Percentiles rank a stretch among this genome's conserved stretches.
Evolutionary conservation across 805 yeast species (phyloP).

Genomic region (Saccharomycopsis synnaedendra): DNA sequence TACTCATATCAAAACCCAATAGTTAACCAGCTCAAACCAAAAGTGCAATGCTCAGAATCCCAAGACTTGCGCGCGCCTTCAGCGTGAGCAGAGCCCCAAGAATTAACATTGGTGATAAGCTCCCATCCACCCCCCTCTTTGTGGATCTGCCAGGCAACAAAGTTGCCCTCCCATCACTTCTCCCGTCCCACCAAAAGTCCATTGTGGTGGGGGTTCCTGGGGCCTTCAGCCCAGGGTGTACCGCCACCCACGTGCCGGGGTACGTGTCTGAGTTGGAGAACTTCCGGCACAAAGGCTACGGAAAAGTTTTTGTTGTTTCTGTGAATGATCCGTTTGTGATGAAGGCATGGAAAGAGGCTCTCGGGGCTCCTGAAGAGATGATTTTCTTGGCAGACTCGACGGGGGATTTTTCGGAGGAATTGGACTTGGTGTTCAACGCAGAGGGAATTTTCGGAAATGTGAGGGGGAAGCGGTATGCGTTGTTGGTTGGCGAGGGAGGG

Average conservation of each 20-base stretch:
- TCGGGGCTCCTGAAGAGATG: conserved; percentile 26
- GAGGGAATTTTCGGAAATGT: conserved; percentile 62
- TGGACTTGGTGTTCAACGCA: conserved; percentile 69
- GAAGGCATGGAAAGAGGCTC: conserved; percentile 60
- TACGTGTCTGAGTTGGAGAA: conserved; percentile 39
- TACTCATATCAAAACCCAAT: neutral
- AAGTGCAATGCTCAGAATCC: neutral
- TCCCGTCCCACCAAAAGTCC: conserved; percentile 24
- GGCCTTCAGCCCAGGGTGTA: conserved; percentile 75
- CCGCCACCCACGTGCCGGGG: conserved; percentile 66
- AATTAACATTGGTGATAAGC: conserved; percentile 44
- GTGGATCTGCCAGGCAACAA: conserved; percentile 12
- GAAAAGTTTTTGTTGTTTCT: conserved; percentile 51
- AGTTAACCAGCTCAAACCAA: neutral
- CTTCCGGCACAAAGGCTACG: conserved; percentile 57
- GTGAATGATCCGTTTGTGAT: conserved; percentile 85
- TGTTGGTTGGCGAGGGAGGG: conserved; percentile 48
- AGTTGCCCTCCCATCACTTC: conserved; percentile 27
- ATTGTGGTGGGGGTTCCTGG: conserved; percentile 58
- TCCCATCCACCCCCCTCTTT: conserved; percentile 43
- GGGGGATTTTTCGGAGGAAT: conserved; percentile 55
- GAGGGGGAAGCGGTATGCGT: conserved; percentile 67
- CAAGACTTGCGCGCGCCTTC: conserved; percentile 1
- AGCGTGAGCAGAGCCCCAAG: neutral
- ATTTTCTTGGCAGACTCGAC: conserved; percentile 70